These are phyloP conservation scores for Scedosporium boydii DNA, from an alignment of 2,329 filamentous ascomycete species.

Conservation along the genomic window DNA sequence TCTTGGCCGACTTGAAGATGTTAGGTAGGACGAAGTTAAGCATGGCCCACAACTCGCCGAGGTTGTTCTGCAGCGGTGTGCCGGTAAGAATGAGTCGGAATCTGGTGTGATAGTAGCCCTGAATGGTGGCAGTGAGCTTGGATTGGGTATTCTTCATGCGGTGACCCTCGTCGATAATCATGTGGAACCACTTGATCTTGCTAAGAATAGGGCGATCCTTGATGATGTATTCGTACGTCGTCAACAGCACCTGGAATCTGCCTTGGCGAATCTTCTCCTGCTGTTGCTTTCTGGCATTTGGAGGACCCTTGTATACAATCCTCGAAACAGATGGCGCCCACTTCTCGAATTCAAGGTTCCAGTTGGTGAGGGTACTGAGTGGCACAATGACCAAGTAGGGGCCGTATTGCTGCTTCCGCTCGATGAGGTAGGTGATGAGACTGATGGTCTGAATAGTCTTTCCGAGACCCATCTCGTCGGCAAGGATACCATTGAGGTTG, in stretches of 20 bases:
- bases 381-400: slow-evolving; percentile 96
- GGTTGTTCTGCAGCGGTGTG: slow-evolving; percentile 94
- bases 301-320: slow-evolving; percentile 95
- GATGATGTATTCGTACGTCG: slow-evolving; percentile 99
- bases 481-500: slow-evolving; percentile 96
- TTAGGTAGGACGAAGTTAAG: slow-evolving; percentile 97
- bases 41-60: slow-evolving; percentile 92
- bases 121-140: slow-evolving; percentile 90
- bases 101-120: slow-evolving; percentile 87
- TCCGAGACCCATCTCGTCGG: slow-evolving; percentile 98
- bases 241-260: slow-evolving; percentile 90
- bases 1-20: slow-evolving; percentile 98
- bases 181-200: slow-evolving; percentile 99
- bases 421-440: slow-evolving; percentile 93
- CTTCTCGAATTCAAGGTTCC: slow-evolving; percentile 98
- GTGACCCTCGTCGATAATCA: slow-evolving; percentile 99
- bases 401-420: slow-evolving; percentile 83
- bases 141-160: slow-evolving; percentile 99
- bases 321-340: slow-evolving; percentile 84
- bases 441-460: slow-evolving; percentile 99
- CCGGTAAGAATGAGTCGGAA: slow-evolving; percentile 96
- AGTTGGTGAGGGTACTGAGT: slow-evolving; percentile 93
- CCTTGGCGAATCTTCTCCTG: slow-evolving; percentile 92
- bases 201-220: slow-evolving; percentile 91
- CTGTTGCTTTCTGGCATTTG: slow-evolving; percentile 75